These are phyloP conservation scores for Vitellaria paradoxa DNA, from an alignment of 179 eudicot genomes.

Conservation along the genomic window DNA sequence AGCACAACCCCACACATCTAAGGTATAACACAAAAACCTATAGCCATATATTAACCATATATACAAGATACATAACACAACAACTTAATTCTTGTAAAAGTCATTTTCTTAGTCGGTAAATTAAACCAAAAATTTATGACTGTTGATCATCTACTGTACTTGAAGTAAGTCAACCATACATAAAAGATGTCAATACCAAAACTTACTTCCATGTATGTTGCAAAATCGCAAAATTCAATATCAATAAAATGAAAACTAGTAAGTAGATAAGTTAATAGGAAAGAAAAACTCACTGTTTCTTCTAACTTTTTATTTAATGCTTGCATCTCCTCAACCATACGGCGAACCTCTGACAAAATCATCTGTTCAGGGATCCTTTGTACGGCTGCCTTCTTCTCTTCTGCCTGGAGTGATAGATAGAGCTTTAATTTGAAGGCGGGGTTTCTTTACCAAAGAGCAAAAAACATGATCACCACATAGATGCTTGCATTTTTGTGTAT, in stretches of 20 bases:
- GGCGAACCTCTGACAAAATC: constrained; percentile 81
- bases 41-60: too few relatives aligned
- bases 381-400: constrained; percentile 56
- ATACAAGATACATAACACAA: too few relatives aligned
- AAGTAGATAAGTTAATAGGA: constrained; percentile 6
- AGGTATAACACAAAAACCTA: too few relatives aligned
- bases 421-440: constrained; percentile 11
- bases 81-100: too few relatives aligned
- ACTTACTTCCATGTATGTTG: neutral
- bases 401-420: constrained; percentile 37
- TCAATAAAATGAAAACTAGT: neutral
- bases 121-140: too few relatives aligned
- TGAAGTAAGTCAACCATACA: too few relatives aligned
- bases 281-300: constrained; percentile 57
- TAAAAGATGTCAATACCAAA: neutral
- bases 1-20: neutral
- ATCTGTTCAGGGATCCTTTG: constrained; percentile 79
- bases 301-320: constrained; percentile 71
- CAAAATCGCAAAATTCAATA: neutral
- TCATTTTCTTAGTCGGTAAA: too few relatives aligned
- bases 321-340: constrained; percentile 93
- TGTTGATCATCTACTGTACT: too few relatives aligned
- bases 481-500: too few relatives aligned
- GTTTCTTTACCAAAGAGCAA: neutral
- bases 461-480: too few relatives aligned